Evolutionary conservation across 768 basidiomycete species (phyloP), one percentile per base, ranked within the genome.

Genomic region (Butyriboletus loyo): DNA sequence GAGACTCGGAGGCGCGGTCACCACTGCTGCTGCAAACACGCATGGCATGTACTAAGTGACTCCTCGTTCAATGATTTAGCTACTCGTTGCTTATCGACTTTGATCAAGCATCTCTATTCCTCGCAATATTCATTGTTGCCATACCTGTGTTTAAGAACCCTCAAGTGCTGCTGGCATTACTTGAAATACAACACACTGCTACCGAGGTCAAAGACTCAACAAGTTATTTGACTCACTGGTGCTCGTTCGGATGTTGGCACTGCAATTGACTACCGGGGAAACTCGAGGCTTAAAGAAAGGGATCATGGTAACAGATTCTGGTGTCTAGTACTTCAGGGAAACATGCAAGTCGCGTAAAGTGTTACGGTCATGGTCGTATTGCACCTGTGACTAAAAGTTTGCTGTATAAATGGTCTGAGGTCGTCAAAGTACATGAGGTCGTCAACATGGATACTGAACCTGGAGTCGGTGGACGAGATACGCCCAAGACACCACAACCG

Each of bases 391-490:
- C 35, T 50, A 49, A 27, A 46, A 50, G 44, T 37, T 24, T 49
- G 43, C 25, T 52, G 49, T 36, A 54, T 30, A 44, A 30, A 54
- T 57, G 38, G 34, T 50, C 38, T 25, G 34, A 36, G 56, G 58
- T 60, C 59, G 46, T 65, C 56, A 65, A 67, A 58, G 60, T 67
- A 67, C 55, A 57, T 57, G 42, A 60, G 34, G 55, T 64, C 59
- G 52, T 60, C 62, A 55, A 54, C 34, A 53, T 56, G 54, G 45
- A 53, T 54, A 43, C 48, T 57, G 49, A 56, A 54, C 60, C 60
- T 50, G 42, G 46, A 49, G 46, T 47, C 28, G 24, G 50, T 53
- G 46, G 50, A 47, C 54, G 54, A 40, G 40, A 49, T 53, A 50
- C 45, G 56, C 50, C 56, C 53, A 52, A 49, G 54, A 58, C 44